Base-by-base conservation (phyloP, 257 asterid genomes). In the Mentha longifolia region DNA sequence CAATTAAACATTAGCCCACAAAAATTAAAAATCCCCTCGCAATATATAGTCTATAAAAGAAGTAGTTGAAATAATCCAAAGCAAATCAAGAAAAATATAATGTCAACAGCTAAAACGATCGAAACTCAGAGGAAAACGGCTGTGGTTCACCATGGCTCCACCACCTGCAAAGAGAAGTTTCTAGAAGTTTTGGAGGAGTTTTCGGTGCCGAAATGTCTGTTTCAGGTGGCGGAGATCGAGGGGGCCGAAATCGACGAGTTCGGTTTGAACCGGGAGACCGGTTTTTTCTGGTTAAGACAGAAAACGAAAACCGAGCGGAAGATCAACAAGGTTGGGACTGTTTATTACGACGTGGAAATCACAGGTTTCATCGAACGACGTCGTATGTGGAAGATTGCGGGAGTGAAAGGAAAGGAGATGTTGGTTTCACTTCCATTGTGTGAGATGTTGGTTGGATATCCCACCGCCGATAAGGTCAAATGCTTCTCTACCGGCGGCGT, bases 391-490 rank as follows among this genome's bases (percentile, higher is more conserved):
- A 17, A 51, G 30, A 7, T 51, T 30, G 14, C 6, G 1, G 58
- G 58, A 17, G 58, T 51, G 11, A 51, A 51, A 3, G 58, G 30
- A 25, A 51, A 51, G 58, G 58, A 51, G 2, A 9, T 8, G 6
- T 0, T 51, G 58, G 13, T 51, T 8, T 5, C 14, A 8, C 30
- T 51, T 17, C 30, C 30, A 0, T 0, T 51, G 2, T 9, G 1
- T 17, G 58, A 51, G 58, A 17, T 51, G 1, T 7, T 16, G 1
- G 57, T 51, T 17, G 57, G 28, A 2, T 51, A 6, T n/a, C 57
- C 57, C 57, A n/a, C 57, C 28, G 57, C 28, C 13, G 57, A 17
- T 16, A 51, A 51, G 57, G 57, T 17, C 57, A 51, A 51, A 17
- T 51, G 28, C 57, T 9, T 51, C 28, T 7, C n/a, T 11, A 17